These are phyloP conservation scores for Lentinus brumalis DNA, from an alignment of 768 basidiomycete species.

Conservation along the genomic window DNA sequence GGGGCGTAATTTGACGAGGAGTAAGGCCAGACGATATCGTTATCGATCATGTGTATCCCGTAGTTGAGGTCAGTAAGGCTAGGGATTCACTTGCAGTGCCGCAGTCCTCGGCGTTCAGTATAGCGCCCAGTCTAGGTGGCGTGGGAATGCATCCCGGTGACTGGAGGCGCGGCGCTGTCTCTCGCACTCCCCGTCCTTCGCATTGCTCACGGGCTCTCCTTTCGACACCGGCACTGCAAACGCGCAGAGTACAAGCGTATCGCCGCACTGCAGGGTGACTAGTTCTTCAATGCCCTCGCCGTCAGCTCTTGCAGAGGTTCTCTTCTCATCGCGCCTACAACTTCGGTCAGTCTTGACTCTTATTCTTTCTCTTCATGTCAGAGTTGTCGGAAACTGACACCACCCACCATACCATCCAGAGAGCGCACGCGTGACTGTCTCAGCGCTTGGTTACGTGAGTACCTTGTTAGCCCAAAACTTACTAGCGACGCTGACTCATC, in stretches of 20 bases:
- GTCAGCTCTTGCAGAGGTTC: constrained; percentile 26
- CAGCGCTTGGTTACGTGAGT: constrained; percentile 7
- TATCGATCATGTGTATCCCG: too few relatives aligned
- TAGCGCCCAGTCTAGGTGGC: too few relatives aligned
- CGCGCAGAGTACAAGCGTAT: constrained; percentile 36
- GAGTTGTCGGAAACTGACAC: too few relatives aligned
- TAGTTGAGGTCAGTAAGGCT: too few relatives aligned
- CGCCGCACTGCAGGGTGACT: constrained; percentile 31
- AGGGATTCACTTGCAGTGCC: too few relatives aligned
- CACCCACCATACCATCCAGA: constrained; percentile 2
- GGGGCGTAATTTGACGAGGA: too few relatives aligned
- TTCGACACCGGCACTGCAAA: constrained; percentile 50
- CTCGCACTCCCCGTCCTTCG: too few relatives aligned
- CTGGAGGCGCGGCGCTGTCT: too few relatives aligned
- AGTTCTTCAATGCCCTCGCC: constrained; percentile 29
- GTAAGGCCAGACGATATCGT: too few relatives aligned
- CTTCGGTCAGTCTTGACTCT: constrained; percentile 23
- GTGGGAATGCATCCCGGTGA: too few relatives aligned
- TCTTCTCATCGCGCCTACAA: constrained; percentile 24
- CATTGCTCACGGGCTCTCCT: constrained; percentile 46
- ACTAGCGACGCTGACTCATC: background rate
- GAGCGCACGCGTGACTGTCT: constrained; percentile 10
- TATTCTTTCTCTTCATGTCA: background rate
- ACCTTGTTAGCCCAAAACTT: background rate
- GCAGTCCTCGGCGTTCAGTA: too few relatives aligned